phyloP scores from a whole-genome alignment of 2,329 filamentous ascomycete species.

The Pseudogymnoascus sp. region DNA sequence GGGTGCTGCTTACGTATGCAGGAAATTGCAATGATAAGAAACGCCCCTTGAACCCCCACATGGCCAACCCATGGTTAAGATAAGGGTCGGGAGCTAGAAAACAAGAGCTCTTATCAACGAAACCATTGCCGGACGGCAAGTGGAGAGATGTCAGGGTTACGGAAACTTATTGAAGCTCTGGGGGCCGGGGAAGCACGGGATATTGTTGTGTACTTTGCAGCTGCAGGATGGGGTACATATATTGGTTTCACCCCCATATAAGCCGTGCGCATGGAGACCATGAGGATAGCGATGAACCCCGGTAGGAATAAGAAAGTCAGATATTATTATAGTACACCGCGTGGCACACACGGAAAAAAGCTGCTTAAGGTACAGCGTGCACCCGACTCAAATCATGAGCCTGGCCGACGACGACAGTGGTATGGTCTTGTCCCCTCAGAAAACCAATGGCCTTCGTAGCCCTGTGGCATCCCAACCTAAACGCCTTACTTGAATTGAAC shows the following conservation, averaged over 20 bases:
- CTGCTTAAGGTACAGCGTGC: neutral
- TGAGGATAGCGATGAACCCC: neutral
- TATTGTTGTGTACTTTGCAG: neutral
- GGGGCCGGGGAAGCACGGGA: neutral
- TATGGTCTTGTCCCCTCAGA: neutral
- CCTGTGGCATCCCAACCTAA: neutral
- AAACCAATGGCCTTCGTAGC: neutral
- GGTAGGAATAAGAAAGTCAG: neutral
- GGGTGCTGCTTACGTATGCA: neutral
- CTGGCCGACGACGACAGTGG: neutral
- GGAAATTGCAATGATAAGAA: neutral
- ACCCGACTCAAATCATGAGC: neutral
- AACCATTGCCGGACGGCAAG: neutral
- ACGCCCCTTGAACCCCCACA: neutral
- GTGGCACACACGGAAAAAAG: neutral
- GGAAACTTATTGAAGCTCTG: neutral
- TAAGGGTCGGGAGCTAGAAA: conserved; percentile 1
- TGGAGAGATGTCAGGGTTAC: neutral
- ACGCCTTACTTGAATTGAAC: neutral
- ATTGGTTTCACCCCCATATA: neutral
- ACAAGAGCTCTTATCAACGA: neutral
- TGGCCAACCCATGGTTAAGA: neutral
- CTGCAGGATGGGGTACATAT: conserved; percentile 3
- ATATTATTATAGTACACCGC: conserved; percentile 5
- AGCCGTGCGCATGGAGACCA: neutral